Evolutionary conservation across 768 basidiomycete species (phyloP), one percentile per base, ranked within the genome.

Genomic region (Steccherinum ochraceum): DNA sequence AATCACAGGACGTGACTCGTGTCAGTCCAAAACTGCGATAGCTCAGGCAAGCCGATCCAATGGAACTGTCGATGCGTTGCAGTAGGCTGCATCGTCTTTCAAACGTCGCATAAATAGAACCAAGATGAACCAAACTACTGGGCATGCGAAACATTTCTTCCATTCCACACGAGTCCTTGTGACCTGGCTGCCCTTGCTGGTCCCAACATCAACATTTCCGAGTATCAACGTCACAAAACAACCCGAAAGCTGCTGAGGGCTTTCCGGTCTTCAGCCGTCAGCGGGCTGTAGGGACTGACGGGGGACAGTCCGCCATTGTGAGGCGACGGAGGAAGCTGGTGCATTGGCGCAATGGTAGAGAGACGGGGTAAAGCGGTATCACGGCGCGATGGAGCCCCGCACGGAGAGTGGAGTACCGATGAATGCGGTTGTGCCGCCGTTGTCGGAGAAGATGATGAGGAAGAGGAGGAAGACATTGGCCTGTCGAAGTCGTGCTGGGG

Each of bases 201-300:
- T n/a, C n/a, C n/a, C n/a, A n/a, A n/a, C n/a, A n/a, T n/a, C n/a
- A n/a, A n/a, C n/a, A n/a, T n/a, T n/a, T n/a, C n/a, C n/a, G n/a
- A n/a, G n/a, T n/a, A n/a, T n/a, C n/a, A n/a, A n/a, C n/a, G n/a
- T 60, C 51, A 69, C 25, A 68, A 56, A 7, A 61, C 61, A 13
- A 69, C 55, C 11, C 68, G 67, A 58, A 69, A 69, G 42, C 67
- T 62, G 47, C 64, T 65, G 5, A 69, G 50, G 13, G 65, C 68
- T 30, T 65, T 62, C 35, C 66, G 62, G 48, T 69, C 68, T 50
- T 69, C 68, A 3, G 65, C 56, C 3, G 67, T 67, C 40, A 66
- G 62, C 11, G 66, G 66, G 4, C 56, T 61, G 53, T 66, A 67
- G 23, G 54, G 54, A 48, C 45, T 46, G 42, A 53, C 49, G 20